Percentiles rank a stretch among this genome's conserved stretches.
Evolutionary conservation across 2,329 filamentous ascomycete genomes (phyloP).

Genomic region (Zymoseptoria ardabiliae): DNA sequence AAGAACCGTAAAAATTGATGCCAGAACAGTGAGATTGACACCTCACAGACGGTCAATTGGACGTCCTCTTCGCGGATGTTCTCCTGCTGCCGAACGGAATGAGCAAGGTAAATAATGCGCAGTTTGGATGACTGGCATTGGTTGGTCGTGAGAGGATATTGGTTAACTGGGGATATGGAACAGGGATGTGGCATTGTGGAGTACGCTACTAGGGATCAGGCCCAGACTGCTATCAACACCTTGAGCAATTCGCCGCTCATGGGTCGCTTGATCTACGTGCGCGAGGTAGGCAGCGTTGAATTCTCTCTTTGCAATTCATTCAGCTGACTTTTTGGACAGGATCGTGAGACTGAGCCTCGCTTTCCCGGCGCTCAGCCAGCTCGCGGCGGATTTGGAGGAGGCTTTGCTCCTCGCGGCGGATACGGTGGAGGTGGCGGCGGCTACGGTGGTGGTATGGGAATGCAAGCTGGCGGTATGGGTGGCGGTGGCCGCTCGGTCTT

Average conservation of each 20-base stretch:
- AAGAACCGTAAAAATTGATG: conserved; percentile 2
- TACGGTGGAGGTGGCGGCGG: conserved; percentile 28
- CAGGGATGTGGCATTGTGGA: conserved; percentile 99
- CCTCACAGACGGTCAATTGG: conserved; percentile 63
- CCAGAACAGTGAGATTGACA: conserved; percentile 1
- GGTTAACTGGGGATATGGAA: conserved; percentile 93
- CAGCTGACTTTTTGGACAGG: conserved; percentile 46
- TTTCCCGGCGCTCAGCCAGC: conserved; percentile 43
- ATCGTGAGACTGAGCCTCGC: conserved; percentile 95
- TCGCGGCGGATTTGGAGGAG: conserved; percentile 50
- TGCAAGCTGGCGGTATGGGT: conserved; percentile 45
- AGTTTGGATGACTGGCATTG: conserved; percentile 78
- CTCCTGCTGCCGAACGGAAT: conserved; percentile 99
- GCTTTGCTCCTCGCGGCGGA: conserved; percentile 46
- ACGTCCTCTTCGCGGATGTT: conserved; percentile 99
- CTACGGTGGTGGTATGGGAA: conserved; percentile 33
- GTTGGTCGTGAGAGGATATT: conserved; percentile 65
- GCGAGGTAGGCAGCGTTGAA: conserved; percentile 62
- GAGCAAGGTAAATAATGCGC: conserved; percentile 89
- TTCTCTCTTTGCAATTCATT: not conserved
- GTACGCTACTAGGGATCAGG: conserved; percentile 99
- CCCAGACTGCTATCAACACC: conserved; percentile 91
- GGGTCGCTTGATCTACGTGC: conserved; percentile 96
- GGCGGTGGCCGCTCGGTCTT: conserved; percentile 84
- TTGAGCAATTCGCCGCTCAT: conserved; percentile 99